Evolutionary conservation across 2,329 filamentous ascomycete species (phyloP), one percentile per base, ranked within the genome.

Genomic region (Biscogniauxia marginata): DNA sequence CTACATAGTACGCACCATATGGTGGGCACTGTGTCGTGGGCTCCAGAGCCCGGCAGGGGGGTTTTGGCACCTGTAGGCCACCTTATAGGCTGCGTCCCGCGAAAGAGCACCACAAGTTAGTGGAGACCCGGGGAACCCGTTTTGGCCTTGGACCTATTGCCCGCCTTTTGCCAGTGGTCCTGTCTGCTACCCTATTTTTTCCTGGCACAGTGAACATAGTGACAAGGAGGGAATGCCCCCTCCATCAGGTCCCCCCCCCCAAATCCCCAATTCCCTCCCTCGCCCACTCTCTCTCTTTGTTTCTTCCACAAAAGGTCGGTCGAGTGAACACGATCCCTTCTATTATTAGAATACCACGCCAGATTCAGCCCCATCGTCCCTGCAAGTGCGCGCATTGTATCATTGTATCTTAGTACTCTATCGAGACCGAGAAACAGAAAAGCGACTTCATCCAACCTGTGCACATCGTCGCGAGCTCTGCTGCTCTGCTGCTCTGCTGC

Each of bases 321-420:
- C 64, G 61, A 64, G 68, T 73, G 72, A 75, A 74, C 75, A 77
- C 73, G 71, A 76, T 75, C 71, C 67, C 66, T 63, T 76, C 77
- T 80, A 79, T 79, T 77, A 77, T 79, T 80, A 79, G 77, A 74
- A 79, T 68, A 71, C 73, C 72, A 75, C 74, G 72, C 74, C 75
- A 77, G 75, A 75, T 78, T 75, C 76, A 78, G 75, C 77, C 77
- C 76, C 77, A 77, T 74, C 67, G 68, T 66, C 69, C 68, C 72
- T 63, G 70, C 71, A 73, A 67, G 65, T 67, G 64, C 66, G 69
- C 68, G 67, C 59, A 61, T 64, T 67, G 63, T 64, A 67, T 61
- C 60, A 49, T 54, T 52, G 56, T 61, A 53, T 48, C 46, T 50
- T 52, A 39, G 45, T 46, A 20, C 18, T n/a, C n/a, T 46, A 46